These are phyloP conservation scores for Suhomyces canberraensis DNA, from an alignment of 805 yeast genomes.

Conservation along the genomic window DNA sequence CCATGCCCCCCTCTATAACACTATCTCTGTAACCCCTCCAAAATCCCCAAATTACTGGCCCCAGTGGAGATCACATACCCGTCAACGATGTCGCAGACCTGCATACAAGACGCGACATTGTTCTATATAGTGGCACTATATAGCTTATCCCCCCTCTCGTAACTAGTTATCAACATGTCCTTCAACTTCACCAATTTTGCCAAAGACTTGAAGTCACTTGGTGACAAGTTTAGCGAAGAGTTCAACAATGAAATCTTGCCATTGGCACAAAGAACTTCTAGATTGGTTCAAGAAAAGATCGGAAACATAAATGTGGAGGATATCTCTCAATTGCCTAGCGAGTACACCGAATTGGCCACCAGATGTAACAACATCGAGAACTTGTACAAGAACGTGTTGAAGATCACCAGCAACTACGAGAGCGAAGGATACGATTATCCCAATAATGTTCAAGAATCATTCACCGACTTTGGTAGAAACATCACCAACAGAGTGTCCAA, in stretches of 20 bases:
- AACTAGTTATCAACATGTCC: too few relatives aligned
- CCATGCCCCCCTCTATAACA: too few relatives aligned
- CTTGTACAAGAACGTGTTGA: slow-evolving; percentile 41
- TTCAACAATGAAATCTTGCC: slow-evolving; percentile 56
- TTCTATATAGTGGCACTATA: too few relatives aligned
- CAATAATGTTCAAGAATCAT: slow-evolving; percentile 68
- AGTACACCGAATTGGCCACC: slow-evolving; percentile 52
- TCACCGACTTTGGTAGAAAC: slow-evolving; percentile 65
- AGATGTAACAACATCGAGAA: slow-evolving; percentile 40
- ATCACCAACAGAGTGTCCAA: slow-evolving; percentile 62
- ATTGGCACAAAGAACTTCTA: slow-evolving; percentile 75
- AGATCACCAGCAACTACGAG: slow-evolving; percentile 54
- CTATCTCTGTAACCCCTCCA: too few relatives aligned
- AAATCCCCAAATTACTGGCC: too few relatives aligned
- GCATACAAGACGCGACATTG: too few relatives aligned
- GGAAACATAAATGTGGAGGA: slow-evolving; percentile 70
- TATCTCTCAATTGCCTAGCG: slow-evolving; percentile 74
- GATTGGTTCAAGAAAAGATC: slow-evolving; percentile 73
- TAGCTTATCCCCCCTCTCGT: too few relatives aligned
- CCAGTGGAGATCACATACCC: too few relatives aligned
- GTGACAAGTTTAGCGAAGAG: slow-evolving; percentile 47
- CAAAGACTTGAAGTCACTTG: slow-evolving; percentile 37
- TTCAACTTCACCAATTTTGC: slow-evolving; percentile 42
- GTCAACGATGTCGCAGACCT: too few relatives aligned
- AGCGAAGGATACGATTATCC: slow-evolving; percentile 84